Evolutionary conservation across 2,329 filamentous ascomycete genomes (phyloP), one percentile per base, ranked within the genome.

Genomic region (Penicillium psychrosexuale): DNA sequence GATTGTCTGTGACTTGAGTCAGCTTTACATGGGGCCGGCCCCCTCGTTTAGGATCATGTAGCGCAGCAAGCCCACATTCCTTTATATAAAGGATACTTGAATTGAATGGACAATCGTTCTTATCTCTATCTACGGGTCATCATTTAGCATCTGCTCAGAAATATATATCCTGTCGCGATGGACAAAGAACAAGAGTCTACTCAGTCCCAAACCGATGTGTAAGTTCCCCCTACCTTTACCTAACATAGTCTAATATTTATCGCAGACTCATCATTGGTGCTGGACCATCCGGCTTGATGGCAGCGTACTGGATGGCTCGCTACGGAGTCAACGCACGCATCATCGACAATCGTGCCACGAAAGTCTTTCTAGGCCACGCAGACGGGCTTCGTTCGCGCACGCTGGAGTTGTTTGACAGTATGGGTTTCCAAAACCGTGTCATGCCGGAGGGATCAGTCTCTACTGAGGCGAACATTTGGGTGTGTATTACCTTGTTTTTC

Each of bases 391-490:
- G 61, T 9, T 49, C 59, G 31, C 57, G 62, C 13, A 66, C 64
- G 0, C 37, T 63, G 12, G 63, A 66, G 69, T 85, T 90, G 8
- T 84, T 90, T 49, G 85, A 90, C 62, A 85, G 83, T 55, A 86
- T 91, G 62, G 86, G 84, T 1, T 83, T 90, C 58, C 84, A 78
- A 3, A 82, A 89, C 62, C 76, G 81, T 9, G 82, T 81, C 1
- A 83, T 83, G 79, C 84, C 84, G 45, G 86, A 89, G 62, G 79
- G 82, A 12, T 87, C 87, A 65, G 84, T 85, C 65, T 82, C 89
- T 75, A 76, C 87, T n/a, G 86, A 88, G 74, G 83, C 87, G 53
- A 73, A 59, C 36, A 76, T 83, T 52, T 83, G 81, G 66, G 66
- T 69, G 15, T 17, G 55, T 53, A 5, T 9, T 5, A 9, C 8